These are phyloP conservation scores for Ophidiomyces ophidiicola DNA, from an alignment of 2,329 filamentous ascomycete genomes.

Conservation along the genomic window DNA sequence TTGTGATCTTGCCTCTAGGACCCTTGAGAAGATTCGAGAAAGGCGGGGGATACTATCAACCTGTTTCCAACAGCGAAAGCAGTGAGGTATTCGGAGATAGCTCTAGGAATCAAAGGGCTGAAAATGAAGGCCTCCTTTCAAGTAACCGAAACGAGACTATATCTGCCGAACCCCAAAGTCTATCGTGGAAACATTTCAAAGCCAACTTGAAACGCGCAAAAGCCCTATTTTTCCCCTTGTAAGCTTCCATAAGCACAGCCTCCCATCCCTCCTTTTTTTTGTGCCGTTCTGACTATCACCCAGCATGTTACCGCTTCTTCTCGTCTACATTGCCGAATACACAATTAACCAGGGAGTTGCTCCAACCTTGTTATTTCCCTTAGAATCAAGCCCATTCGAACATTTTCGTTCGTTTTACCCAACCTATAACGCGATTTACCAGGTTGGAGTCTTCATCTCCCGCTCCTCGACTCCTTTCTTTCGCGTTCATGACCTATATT, in stretches of 20 bases:
- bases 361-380: slow-evolving; percentile 77
- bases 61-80: slow-evolving; percentile 30
- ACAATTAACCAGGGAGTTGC: slow-evolving; percentile 93
- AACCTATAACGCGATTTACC: slow-evolving; percentile 88
- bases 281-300: slow-evolving; percentile 2
- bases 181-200: slow-evolving; percentile 31
- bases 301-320: slow-evolving; percentile 74
- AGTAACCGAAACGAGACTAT: slow-evolving; percentile 11
- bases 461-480: slow-evolving; percentile 82
- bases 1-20: slow-evolving; percentile 59
- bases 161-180: neutral
- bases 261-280: neutral
- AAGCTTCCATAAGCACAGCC: too few species aligned
- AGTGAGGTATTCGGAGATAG: slow-evolving; percentile 23
- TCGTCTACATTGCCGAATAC: slow-evolving; percentile 94
- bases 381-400: slow-evolving; percentile 61
- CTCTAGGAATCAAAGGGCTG: slow-evolving; percentile 20
- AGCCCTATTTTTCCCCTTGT: slow-evolving; percentile 60
- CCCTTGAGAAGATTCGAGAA: slow-evolving; percentile 43
- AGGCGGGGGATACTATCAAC: slow-evolving; percentile 42
- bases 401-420: slow-evolving; percentile 84
- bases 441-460: slow-evolving; percentile 88
- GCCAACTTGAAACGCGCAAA: slow-evolving; percentile 52
- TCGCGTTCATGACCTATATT: slow-evolving; percentile 66
- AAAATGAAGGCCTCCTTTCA: slow-evolving; percentile 24